phyloP scores from a whole-genome alignment of 2,329 filamentous ascomycete species.

The Pyrenophora tritici-repentis region DNA sequence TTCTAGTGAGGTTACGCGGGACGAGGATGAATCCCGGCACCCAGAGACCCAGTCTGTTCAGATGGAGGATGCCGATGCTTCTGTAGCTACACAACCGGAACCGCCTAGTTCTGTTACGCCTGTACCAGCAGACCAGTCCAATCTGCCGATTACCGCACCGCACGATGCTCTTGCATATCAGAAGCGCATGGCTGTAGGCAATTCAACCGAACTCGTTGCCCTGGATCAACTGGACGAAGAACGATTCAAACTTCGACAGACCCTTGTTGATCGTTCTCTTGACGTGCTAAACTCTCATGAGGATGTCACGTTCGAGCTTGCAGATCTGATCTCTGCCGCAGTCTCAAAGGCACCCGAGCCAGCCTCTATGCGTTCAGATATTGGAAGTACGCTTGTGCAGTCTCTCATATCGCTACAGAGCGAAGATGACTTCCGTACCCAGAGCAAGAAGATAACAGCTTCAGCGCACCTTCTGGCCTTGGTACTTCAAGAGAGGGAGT shows the following conservation, averaged over 20 bases:
- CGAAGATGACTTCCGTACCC: constrained; percentile 60
- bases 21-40: constrained; percentile 33
- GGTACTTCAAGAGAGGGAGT: constrained; percentile 78
- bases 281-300: constrained; percentile 89
- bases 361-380: constrained; percentile 67
- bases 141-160: constrained; percentile 14
- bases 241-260: constrained; percentile 71
- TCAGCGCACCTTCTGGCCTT: constrained; percentile 91
- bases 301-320: constrained; percentile 85
- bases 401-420: constrained; percentile 74
- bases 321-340: constrained; percentile 81
- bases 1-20: constrained; percentile 31
- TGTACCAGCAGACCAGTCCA: constrained; percentile 23
- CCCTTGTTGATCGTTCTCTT: constrained; percentile 85
- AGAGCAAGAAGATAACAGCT: constrained; percentile 76
- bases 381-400: constrained; percentile 80
- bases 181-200: constrained; percentile 39
- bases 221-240: constrained; percentile 80
- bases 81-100: constrained; percentile 14
- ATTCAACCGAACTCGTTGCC: constrained; percentile 56
- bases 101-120: constrained; percentile 21
- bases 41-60: constrained; percentile 45
- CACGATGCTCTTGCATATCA: constrained; percentile 42
- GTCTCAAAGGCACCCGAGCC: constrained; percentile 65
- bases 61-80: constrained; percentile 45